A percentile compares a stretch with the other conserved stretches of the same genome.
Evolutionary conservation across 225 moss, liverwort and hornwort genomes (phyloP).

Genomic region (Straminergon stramineum): DNA sequence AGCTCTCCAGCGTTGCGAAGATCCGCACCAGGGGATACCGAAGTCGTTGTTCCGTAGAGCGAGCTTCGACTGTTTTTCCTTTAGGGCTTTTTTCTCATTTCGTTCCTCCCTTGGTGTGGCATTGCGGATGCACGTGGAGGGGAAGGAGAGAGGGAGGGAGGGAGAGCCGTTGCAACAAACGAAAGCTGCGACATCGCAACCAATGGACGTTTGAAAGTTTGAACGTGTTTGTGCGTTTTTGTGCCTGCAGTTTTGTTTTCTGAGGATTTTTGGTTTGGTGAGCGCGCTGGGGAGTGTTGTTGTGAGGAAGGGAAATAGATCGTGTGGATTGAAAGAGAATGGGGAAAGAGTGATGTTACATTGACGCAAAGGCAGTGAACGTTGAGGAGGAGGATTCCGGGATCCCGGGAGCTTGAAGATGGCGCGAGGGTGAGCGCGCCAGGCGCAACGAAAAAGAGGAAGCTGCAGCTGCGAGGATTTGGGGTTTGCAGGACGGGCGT

Average conservation of each 20-base stretch:
- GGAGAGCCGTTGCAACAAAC: not conserved
- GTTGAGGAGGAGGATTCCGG: not conserved
- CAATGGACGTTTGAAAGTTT: not conserved
- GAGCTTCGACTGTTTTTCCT: not conserved
- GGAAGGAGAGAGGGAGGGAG: not conserved
- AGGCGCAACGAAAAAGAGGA: not conserved
- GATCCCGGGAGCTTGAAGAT: not conserved
- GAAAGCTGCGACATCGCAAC: not conserved
- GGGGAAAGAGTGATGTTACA: constrained; percentile 1
- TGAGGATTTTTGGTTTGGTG: not conserved
- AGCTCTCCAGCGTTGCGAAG: not conserved
- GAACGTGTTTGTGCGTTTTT: not conserved
- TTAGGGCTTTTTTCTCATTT: not conserved
- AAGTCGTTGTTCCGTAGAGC: not conserved
- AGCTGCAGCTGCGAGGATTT: not conserved
- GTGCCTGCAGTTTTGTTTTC: not conserved
- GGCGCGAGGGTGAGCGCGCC: not conserved
- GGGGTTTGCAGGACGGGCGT: not conserved
- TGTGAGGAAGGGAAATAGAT: not conserved
- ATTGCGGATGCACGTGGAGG: not conserved
- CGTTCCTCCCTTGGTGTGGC: not conserved
- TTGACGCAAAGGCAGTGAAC: not conserved
- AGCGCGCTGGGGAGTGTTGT: not conserved
- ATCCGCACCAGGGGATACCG: not conserved
- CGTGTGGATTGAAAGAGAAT: not conserved